Base-by-base conservation (phyloP, 208 protist genomes). In the Wallacemonas sp. region DNA sequence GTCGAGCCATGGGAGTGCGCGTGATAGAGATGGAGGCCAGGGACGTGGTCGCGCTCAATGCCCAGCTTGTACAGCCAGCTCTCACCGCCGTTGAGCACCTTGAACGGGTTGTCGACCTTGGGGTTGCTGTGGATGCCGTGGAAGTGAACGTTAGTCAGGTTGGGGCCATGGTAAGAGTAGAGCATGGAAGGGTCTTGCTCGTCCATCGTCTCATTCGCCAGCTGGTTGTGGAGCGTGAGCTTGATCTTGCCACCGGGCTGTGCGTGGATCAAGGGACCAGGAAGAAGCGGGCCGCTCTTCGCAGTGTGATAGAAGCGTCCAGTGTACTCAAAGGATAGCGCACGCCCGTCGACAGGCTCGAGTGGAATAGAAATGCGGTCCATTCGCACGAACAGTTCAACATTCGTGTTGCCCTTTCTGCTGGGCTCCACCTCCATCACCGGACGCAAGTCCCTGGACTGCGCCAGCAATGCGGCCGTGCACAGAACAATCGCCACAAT, bases 1-100 rank as follows among this genome's bases (percentile, higher is more conserved):
- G 74, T 65, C 2, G 82, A 86, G 8, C 92, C 89, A 75, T 95
- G 89, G 0, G 77, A 70, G 67, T 97, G 92, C 1, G 86, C 74
- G 67, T 95, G 92, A 50, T 95, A 95, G 82, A 90, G 94, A 62
- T 95, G 84, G 26, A 93, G 50, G 39, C 92, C 89, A 38, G 85
- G 84, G 64, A 85, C 62, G 52, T 97, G 89, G 41, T 88, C 74
- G 25, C 77, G 73, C 11, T 78, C 82, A 18, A 97, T 80, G 16
- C 22, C 42, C n/a, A 95, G 70, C 62, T 79, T 84, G 76, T 95
- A 97, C 22, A 70, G 66, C 31, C 82, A 67, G 26, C 64, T 71
- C 22, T 79, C 65, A 2, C 83, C 79, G 18, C 84, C 78, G 10
- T 41, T 25, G 28, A 74, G 71, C 1, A 73, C 65, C n/a, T 61